Evolutionary conservation across 352 stramenopile genomes (phyloP).

Genomic region (Globisporangium abappressorium): DNA sequence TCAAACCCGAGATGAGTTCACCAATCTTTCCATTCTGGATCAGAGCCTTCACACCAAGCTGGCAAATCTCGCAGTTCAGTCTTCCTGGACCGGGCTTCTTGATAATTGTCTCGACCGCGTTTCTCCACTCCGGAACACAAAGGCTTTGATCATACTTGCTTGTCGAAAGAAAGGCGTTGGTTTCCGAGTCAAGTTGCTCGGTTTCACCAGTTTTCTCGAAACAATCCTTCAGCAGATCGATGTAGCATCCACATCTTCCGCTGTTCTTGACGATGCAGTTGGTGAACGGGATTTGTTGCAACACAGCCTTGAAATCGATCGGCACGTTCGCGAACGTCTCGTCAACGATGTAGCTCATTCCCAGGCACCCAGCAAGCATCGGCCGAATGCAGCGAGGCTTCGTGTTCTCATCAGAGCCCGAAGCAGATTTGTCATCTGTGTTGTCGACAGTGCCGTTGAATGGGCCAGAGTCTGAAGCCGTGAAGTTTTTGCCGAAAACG

Average conservation of each 20-base stretch:
- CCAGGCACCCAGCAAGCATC: slow-evolving; percentile 70
- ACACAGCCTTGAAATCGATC: slow-evolving; percentile 72
- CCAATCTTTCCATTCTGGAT: slow-evolving; percentile 67
- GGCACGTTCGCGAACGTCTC: slow-evolving; percentile 46
- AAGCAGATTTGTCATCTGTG: slow-evolving; percentile 23
- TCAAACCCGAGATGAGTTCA: slow-evolving; percentile 46
- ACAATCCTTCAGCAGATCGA: slow-evolving; percentile 60
- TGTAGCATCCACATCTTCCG: slow-evolving; percentile 68
- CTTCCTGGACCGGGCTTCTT: slow-evolving; percentile 45
- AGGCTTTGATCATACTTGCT: slow-evolving; percentile 60
- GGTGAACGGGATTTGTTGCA: slow-evolving; percentile 63
- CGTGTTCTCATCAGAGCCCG: slow-evolving; percentile 24
- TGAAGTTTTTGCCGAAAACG: slow-evolving; percentile 62
- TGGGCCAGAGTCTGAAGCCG: slow-evolving; percentile 33
- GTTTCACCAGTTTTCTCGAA: slow-evolving; percentile 54
- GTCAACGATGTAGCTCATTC: slow-evolving; percentile 43
- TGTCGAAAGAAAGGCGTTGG: slow-evolving; percentile 25
- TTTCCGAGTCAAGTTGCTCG: slow-evolving; percentile 31
- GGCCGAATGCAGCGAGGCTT: slow-evolving; percentile 43
- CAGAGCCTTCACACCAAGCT: slow-evolving; percentile 60
- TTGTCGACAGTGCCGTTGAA: slow-evolving; percentile 22
- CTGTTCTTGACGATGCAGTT: slow-evolving; percentile 59
- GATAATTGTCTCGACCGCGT: slow-evolving; percentile 48
- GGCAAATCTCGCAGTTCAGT: slow-evolving; percentile 77
- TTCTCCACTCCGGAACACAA: slow-evolving; percentile 56